Conservation (phyloP, 495 filamentous ascomycete species). For the Cercophora newfieldiana region DNA sequence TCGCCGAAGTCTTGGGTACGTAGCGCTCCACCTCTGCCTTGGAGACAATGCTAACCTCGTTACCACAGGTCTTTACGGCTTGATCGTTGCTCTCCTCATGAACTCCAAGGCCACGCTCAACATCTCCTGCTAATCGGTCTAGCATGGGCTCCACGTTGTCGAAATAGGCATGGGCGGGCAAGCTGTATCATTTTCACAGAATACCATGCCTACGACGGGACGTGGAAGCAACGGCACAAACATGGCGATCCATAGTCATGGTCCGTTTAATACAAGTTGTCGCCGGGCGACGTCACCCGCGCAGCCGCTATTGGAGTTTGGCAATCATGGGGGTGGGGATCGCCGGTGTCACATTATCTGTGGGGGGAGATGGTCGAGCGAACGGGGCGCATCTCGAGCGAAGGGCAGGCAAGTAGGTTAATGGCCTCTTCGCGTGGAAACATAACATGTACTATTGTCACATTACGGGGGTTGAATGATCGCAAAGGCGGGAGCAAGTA, state of each 20-base stretch:
- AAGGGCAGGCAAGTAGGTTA: slow-evolving; percentile 26
- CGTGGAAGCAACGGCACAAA: slow-evolving; percentile 7
- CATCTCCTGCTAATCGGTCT: slow-evolving; percentile 38
- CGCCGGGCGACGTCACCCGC: neutral
- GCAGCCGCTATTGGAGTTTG: slow-evolving; percentile 21
- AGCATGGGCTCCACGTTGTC: neutral
- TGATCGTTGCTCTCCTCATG: slow-evolving; percentile 98
- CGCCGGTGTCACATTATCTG: slow-evolving; percentile 17
- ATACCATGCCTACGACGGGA: slow-evolving; percentile 18
- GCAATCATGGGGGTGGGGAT: slow-evolving; percentile 10
- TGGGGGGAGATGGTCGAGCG: slow-evolving; percentile 29
- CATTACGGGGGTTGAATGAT: slow-evolving; percentile 44
- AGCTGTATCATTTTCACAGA: slow-evolving; percentile 24
- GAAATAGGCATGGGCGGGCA: slow-evolving; percentile 23
- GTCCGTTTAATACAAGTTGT: slow-evolving; percentile 13
- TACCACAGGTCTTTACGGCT: slow-evolving; percentile 82
- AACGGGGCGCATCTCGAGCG: slow-evolving; percentile 21
- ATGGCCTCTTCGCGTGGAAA: slow-evolving; percentile 34
- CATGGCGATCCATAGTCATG: neutral
- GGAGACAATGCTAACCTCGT: slow-evolving; percentile 14
- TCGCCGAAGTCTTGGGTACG: slow-evolving; percentile 97
- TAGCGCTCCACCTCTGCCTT: slow-evolving; percentile 12
- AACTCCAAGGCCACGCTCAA: slow-evolving; percentile 76
- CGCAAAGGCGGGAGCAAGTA: slow-evolving; percentile 33
- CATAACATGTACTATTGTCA: slow-evolving; percentile 47